Evolutionary conservation across 2,329 filamentous ascomycete genomes (phyloP), one percentile per base, ranked within the genome.

Genomic region (Dactylellina parvicollis): DNA sequence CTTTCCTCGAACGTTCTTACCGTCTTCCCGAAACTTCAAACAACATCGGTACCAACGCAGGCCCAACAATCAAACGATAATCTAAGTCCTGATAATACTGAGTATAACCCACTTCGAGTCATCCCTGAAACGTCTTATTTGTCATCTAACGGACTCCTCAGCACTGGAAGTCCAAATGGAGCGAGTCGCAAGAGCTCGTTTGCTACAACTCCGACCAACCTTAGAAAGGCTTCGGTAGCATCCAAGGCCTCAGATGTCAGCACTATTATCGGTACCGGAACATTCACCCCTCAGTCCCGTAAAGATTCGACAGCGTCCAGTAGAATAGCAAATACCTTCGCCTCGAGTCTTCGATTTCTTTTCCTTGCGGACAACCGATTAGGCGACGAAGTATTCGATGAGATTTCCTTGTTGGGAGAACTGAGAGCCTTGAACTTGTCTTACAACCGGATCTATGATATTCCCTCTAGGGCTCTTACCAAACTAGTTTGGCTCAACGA

Each of bases 1-100:
- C 89, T 96, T 10, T 98, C 94, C 0, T 97, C 95, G 9, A 99
- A 99, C 77, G 89, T 98, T 4, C 84, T 99, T 18, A 90, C 93
- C 55, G 88, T 87, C 40, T 98, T 99, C 79, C 95, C 95, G 0
- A 97, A 96, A 79, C 92, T 92, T 20, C 84, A 84, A 47, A 81
- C 80, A 22, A 54, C 28, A 14, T 34, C 60, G 12, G 52, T 50
- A 30, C 42, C 50, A 10, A 90, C 90, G 7, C 88, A 91, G 50
- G 83, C 88, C 49, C 86, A 88, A 16, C 87, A 90, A 55, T 81
- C 85, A 46, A 67, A 26, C 22, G 60, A 66, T 24, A 67, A 61
- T 42, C 44, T 65, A 20, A 56, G 47, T 22, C 10, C 81, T 81
- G 59, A 79, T 71, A 57, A 75, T 76, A 44, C 47, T 66, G 70